phyloP scores from a whole-genome alignment of 495 filamentous ascomycete species.

The Daldinia bambusicola region DNA sequence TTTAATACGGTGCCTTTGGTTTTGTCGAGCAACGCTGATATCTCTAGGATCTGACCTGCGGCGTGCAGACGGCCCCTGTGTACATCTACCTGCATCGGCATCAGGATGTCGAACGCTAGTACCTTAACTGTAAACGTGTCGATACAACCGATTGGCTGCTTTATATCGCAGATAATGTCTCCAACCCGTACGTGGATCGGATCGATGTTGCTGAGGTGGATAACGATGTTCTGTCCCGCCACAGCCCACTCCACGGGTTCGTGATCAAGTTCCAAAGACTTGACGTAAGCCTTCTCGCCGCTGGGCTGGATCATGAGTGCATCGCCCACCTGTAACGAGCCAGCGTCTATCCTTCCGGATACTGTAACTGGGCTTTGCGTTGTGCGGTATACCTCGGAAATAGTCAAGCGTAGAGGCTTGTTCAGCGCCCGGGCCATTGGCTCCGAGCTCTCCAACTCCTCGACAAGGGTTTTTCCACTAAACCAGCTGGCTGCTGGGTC shows the following conservation, averaged over 20 bases:
- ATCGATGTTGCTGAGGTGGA: conserved; percentile 90
- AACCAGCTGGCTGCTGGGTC: conserved; percentile 78
- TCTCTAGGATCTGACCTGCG: conserved; percentile 74
- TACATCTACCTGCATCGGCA: conserved; percentile 88
- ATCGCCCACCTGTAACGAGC: conserved; percentile 85
- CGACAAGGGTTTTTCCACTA: conserved; percentile 76
- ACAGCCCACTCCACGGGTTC: conserved; percentile 87
- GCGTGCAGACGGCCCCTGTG: conserved; percentile 85
- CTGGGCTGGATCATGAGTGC: conserved; percentile 80
- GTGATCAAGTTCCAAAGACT: conserved; percentile 77
- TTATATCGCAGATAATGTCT: conserved; percentile 81
- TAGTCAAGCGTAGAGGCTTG: conserved; percentile 85
- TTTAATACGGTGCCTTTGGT: conserved; percentile 72
- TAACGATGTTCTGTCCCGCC: conserved; percentile 87
- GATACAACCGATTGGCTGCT: conserved; percentile 72
- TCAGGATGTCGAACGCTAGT: conserved; percentile 86
- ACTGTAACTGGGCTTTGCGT: conserved; percentile 85
- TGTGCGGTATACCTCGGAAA: conserved; percentile 71
- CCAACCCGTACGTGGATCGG: conserved; percentile 80
- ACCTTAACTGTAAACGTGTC: conserved; percentile 82
- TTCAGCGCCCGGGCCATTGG: conserved; percentile 74
- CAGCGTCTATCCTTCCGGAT: conserved; percentile 86
- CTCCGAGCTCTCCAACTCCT: conserved; percentile 83
- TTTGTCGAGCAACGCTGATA: conserved; percentile 82
- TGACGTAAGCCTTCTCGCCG: conserved; percentile 79